Evolutionary conservation across 2,329 filamentous ascomycete genomes (phyloP), one percentile per base, ranked within the genome.

Genomic region (Xylaria arbuscula): DNA sequence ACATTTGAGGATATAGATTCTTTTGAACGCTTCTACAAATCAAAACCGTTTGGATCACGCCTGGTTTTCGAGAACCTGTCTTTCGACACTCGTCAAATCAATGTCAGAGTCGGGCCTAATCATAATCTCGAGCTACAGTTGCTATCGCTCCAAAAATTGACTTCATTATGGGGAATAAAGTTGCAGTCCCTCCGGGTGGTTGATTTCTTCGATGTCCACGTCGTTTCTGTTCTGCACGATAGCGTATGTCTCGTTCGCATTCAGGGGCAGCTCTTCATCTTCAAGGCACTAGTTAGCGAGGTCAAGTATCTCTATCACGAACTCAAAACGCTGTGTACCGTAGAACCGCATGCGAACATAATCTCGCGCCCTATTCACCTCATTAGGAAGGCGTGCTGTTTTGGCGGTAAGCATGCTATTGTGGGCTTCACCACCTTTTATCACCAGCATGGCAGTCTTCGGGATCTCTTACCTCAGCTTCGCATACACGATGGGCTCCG

Each of bases 291-390:
- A 50, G 86, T 85, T 2, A 87, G 85, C 76, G 84, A 83, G 70
- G 82, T 86, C 68, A 89, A 89, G 73, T 89, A 86, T 73, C 80
- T 90, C 45, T 90, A 89, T 74, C 86, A 89, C 72, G 88, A 90
- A 76, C 80, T 90, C 19, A 84, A 84, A 62, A 83, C 84, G 28
- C 82, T 90, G 1, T 83, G 89, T 62, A 81, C 77, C 34, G 81
- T 89, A 54, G 79, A 82, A 34, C 80, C 83, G 2, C 87, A 90
- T 72, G 79, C 80, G 1, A 85, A 87, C 74, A 78, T 90, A 65
- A 83, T 89, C 57, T 77, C 82, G 28, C 79, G 80, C 9, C 88
- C 88, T 10, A 77, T 80, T 8, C 84, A 88, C 66, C 76, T 90
- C 34, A 80, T 90, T 51, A 87, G 83, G 28, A 90, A 89, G 73